Percentiles rank a stretch among this genome's conserved stretches.
Conservation (phyloP, 257 asterid species). For the Pogostemon cablin region DNA sequence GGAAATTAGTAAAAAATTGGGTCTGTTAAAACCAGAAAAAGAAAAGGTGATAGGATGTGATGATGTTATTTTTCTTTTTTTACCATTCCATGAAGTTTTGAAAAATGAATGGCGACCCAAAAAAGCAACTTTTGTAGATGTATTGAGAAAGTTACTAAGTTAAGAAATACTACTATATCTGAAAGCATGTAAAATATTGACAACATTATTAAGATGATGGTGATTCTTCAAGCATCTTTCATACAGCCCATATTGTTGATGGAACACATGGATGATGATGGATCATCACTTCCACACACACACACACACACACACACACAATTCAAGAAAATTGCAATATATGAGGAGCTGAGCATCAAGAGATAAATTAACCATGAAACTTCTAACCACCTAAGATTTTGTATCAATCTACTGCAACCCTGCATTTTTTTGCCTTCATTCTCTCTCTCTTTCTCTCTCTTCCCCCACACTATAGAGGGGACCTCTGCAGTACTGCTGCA, state of each 20-base stretch:
- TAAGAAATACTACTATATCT: too few relatives aligned
- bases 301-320: neutral
- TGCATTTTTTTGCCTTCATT: neutral
- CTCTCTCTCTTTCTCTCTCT: conserved; percentile 10
- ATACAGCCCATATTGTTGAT: conserved; percentile 7
- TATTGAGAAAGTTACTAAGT: neutral
- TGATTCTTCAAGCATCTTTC: conserved; percentile 4
- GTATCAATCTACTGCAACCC: neutral
- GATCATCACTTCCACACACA: too few relatives aligned
- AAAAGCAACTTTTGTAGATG: too few relatives aligned
- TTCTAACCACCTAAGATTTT: neutral
- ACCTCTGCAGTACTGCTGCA: too few relatives aligned
- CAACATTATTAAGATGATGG: neutral
- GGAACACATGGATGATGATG: neutral
- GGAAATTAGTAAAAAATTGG: too few relatives aligned
- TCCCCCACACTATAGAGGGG: neutral
- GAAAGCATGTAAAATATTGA: neutral
- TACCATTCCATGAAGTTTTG: too few relatives aligned
- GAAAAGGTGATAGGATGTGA: too few relatives aligned
- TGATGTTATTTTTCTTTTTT: too few relatives aligned
- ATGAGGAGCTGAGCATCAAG: neutral
- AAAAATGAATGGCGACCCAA: too few relatives aligned
- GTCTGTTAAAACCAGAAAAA: too few relatives aligned
- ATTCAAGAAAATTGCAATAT: neutral
- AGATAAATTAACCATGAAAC: neutral